These are phyloP conservation scores for Dalbergia oliveri DNA, from an alignment of 306 rosid species.

Conservation along the genomic window DNA sequence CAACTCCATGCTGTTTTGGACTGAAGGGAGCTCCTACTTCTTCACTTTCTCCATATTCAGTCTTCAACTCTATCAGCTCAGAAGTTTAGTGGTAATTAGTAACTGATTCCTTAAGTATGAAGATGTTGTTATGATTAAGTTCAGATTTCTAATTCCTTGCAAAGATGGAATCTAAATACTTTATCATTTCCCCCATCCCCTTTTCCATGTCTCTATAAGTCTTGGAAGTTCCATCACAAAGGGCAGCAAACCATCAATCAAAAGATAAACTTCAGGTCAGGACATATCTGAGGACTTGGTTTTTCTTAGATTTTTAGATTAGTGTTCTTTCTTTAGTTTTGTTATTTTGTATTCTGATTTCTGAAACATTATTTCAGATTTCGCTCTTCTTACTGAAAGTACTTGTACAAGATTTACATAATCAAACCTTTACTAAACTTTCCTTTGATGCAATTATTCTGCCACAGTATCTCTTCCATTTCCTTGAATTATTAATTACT, in stretches of 20 bases:
- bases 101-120: constrained; percentile 3
- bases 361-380: background rate
- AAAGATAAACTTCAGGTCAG: background rate
- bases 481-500: constrained; percentile 16
- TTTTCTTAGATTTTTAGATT: background rate
- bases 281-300: background rate
- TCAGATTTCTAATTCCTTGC: background rate
- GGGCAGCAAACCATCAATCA: background rate
- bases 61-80: constrained; percentile 22
- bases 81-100: background rate
- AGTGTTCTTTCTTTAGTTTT: background rate
- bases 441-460: constrained; percentile 7
- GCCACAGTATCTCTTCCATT: background rate
- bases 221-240: background rate
- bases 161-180: background rate
- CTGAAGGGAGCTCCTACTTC: constrained; percentile 88
- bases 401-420: too few relatives aligned
- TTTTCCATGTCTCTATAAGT: background rate
- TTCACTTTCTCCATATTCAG: constrained; percentile 52
- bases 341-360: background rate
- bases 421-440: background rate
- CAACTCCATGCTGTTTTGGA: constrained; percentile 60
- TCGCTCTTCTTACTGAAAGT: too few relatives aligned
- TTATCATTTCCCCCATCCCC: background rate
- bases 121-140: constrained; percentile 13